Evolutionary conservation across 768 basidiomycete species (phyloP).

Genomic region (Lactifluus rugatus): DNA sequence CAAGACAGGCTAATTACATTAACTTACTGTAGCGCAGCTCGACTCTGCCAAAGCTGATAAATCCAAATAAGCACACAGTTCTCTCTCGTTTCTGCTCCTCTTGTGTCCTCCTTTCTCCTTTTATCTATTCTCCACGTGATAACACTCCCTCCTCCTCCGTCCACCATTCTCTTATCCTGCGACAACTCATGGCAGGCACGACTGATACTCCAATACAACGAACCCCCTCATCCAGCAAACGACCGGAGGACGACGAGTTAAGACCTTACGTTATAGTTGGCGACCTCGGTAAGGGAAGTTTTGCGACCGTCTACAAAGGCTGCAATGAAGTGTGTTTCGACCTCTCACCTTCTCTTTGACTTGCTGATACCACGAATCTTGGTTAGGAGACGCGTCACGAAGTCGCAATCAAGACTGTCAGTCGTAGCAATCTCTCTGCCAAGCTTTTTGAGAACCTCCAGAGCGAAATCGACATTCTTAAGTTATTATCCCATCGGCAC

Average conservation of each 20-base stretch:
- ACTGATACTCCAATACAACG: constrained; percentile 1
- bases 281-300: constrained; percentile 84
- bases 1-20: no score
- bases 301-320: constrained; percentile 93
- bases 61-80: background rate
- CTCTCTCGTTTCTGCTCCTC: background rate
- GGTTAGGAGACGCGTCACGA: constrained; percentile 61
- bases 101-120: background rate
- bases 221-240: constrained; percentile 11
- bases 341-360: background rate
- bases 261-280: constrained; percentile 67
- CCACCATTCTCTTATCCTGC: background rate
- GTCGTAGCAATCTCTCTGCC: constrained; percentile 73
- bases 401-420: constrained; percentile 93
- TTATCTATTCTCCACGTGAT: background rate
- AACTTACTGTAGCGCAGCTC: no score
- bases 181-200: background rate
- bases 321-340: constrained; percentile 67
- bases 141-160: background rate
- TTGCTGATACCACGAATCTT: background rate
- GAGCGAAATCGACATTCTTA: constrained; percentile 94
- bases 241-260: constrained; percentile 56
- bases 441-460: constrained; percentile 98
- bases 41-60: no score
- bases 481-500: constrained; percentile 85